Base-by-base conservation (phyloP, 768 basidiomycete genomes). In the Leccinellum albellum region DNA sequence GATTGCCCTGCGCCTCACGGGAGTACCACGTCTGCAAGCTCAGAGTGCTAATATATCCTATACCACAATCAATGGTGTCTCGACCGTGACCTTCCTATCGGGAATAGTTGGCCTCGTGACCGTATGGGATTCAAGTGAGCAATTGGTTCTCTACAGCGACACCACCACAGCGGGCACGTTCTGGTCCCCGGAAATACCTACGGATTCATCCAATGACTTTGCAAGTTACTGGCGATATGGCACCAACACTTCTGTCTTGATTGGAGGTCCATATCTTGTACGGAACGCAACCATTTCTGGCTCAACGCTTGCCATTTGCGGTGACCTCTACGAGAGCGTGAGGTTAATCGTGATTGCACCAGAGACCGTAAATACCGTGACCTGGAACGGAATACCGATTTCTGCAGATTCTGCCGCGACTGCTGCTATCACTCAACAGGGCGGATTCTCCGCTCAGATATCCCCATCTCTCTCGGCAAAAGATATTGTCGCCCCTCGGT, bases 61-160 rank as follows among this genome's bases (percentile, higher is more conserved):
- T 21, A 45, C 61, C 21, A 64, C 54, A 3, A 49, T 56, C 28
- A 69, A 70, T 1, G 70, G 65, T 23, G 31, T 66, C 42, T 81
- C 82, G 1, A 74, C 80, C 13, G 69, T 91, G 28, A 75, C 75
- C 33, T 76, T 91, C 70, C 73, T 84, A 8, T 63, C 80, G 0
- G 88, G 88, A 6, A 73, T 82, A 53, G 64, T 75, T 32, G 86
- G 85, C 4, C 72, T 88, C 4, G 73, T 86, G 42, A 83, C 86
- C 0, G 63, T 89, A 26, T 83, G 82, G 76, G 88, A 91, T 59
- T 85, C 87, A 0, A 75, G 80, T 45, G 79, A 78, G 1, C 86
- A 89, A 62, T 77, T 91, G 20, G 70, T 94, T 26, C 72, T 92
- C 13, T 91, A 78, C 63, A 81, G 83, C 7, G 89, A 92, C 64